A percentile compares a stretch with the other conserved stretches of the same genome.
Conservation (phyloP, 2,329 filamentous ascomycete genomes). For the Emmonsiellopsis sp. region DNA sequence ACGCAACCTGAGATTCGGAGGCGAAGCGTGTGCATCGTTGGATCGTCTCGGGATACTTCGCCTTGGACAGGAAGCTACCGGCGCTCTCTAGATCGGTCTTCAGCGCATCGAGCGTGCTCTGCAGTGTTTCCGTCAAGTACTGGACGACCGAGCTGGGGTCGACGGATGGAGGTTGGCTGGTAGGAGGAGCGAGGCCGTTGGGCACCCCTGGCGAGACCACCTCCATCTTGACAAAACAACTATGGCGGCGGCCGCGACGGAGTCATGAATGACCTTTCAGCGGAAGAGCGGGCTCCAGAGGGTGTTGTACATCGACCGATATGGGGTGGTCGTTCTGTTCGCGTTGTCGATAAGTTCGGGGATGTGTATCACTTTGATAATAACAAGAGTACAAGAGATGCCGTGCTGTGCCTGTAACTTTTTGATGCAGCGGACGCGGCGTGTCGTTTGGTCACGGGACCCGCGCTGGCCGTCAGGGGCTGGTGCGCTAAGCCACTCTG, state of each 20-base stretch:
- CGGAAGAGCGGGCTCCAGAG: constrained; percentile 5
- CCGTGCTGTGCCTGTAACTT: constrained; percentile 2
- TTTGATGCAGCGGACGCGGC: constrained; percentile 14
- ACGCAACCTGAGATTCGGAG: constrained; percentile 71
- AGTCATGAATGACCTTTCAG: constrained; percentile 23
- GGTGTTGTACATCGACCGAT: constrained; percentile 11
- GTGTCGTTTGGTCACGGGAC: constrained; percentile 13
- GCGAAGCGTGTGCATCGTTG: constrained; percentile 85
- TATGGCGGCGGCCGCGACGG: constrained; percentile 16
- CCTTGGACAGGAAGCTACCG: constrained; percentile 72
- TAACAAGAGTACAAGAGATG: neutral
- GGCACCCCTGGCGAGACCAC: constrained; percentile 16
- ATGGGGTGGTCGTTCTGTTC: constrained; percentile 9
- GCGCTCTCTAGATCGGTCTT: constrained; percentile 69
- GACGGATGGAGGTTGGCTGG: constrained; percentile 28
- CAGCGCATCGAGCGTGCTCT: constrained; percentile 65
- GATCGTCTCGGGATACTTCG: constrained; percentile 66
- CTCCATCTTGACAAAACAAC: constrained; percentile 12
- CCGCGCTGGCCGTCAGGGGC: constrained; percentile 1
- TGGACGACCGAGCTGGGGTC: constrained; percentile 64
- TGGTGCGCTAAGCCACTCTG: neutral
- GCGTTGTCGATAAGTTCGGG: neutral
- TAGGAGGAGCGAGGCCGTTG: constrained; percentile 12
- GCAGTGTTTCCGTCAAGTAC: constrained; percentile 61
- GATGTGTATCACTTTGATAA: neutral